A percentile compares a stretch with the other conserved stretches of the same genome.
These are phyloP conservation scores for Lactifluus pinguis DNA, from an alignment of 768 basidiomycete genomes.

Conservation along the genomic window DNA sequence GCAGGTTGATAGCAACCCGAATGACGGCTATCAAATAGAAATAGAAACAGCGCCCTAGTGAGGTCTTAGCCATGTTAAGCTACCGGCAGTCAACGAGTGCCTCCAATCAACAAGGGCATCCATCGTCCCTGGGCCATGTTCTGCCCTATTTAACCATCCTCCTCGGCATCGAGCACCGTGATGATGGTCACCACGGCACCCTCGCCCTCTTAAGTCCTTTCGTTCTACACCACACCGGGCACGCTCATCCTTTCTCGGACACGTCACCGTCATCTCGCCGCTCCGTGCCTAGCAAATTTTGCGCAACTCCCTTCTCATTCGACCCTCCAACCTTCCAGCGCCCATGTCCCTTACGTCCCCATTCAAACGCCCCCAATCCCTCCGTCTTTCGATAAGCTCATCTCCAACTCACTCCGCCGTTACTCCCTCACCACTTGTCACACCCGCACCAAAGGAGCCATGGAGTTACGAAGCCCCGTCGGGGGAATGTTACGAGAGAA, in stretches of 20 bases:
- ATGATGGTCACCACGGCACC: slow-evolving; percentile 11
- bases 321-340: background rate
- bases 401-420: background rate
- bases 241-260: background rate
- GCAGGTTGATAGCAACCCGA: background rate
- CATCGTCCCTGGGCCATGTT: background rate
- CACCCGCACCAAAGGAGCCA: background rate
- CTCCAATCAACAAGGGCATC: background rate
- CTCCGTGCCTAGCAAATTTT: background rate
- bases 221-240: background rate
- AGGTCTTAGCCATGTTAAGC: no score
- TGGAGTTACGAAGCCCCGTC: slow-evolving; percentile 22
- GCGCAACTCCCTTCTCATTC: background rate
- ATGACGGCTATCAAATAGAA: background rate
- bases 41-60: background rate
- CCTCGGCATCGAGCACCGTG: background rate
- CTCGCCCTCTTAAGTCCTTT: background rate
- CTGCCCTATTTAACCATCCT: background rate
- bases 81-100: no score
- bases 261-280: background rate
- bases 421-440: background rate
- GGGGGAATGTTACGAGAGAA: slow-evolving; percentile 26
- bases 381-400: slow-evolving; percentile 10
- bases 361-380: slow-evolving; percentile 3
- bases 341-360: slow-evolving; percentile 10